Conservation (phyloP, 2,329 filamentous ascomycete species). For the Didymella glomerata region DNA sequence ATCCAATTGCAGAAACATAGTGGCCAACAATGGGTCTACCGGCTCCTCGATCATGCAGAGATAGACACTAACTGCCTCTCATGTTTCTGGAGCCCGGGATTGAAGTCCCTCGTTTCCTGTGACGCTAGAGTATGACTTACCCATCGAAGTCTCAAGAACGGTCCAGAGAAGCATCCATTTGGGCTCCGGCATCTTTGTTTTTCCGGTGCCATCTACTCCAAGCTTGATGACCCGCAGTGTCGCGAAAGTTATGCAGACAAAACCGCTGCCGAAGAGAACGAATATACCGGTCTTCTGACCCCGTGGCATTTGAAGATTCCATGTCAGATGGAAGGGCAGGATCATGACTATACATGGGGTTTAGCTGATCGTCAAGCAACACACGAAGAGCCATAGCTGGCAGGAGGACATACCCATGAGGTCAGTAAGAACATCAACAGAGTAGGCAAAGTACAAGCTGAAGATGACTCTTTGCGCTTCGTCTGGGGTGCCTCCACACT, state of each 20-base stretch:
- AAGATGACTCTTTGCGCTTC: neutral
- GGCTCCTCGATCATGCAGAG: too few species aligned
- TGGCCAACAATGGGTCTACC: too few species aligned
- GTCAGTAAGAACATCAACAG: neutral
- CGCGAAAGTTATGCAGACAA: neutral
- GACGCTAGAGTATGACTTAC: too few species aligned
- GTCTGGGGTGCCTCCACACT: neutral
- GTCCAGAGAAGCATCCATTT: neutral
- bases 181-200: neutral
- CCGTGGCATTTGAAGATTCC: neutral
- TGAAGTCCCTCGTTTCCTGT: too few species aligned
- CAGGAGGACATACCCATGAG: neutral
- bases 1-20: too few species aligned
- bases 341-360: neutral
- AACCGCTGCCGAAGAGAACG: neutral
- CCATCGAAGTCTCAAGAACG: neutral
- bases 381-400: too few species aligned
- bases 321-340: neutral
- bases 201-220: neutral
- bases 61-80: too few species aligned
- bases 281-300: neutral
- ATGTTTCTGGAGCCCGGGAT: too few species aligned
- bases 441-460: neutral
- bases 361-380: neutral
- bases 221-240: neutral